Evolutionary conservation across 1,284 basidiomycete species (phyloP), one percentile per base, ranked within the genome.

Genomic region (Trametes pubescens): DNA sequence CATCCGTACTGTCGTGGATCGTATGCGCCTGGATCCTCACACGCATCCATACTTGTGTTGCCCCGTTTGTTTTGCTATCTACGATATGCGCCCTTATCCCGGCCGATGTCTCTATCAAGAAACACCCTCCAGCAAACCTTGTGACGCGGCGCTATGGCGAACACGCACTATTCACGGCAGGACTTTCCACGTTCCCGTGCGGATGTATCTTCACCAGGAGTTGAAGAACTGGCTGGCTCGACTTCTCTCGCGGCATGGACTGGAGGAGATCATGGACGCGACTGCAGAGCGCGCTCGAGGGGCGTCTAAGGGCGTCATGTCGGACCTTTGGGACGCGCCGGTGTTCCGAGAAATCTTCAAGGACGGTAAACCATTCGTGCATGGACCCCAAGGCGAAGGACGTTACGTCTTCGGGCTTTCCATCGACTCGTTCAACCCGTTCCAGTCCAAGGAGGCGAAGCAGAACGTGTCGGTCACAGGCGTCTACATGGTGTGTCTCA

Each of bases 401-500:
- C 47, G 64, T 0, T 56, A 58, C 5, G 14, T 64, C 11, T 68
- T 62, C 22, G 51, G 44, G n/a, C 49, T 68, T 13, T 55, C 56
- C 7, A 52, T 73, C 14, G 71, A 74, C 47, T 66, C 65, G 11
- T 74, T 75, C 64, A 71, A 73, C 34, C 69, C 71, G 0, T 65
- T 57, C 48, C 61, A 64, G 2, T 64, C 37, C 2, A 64, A 61
- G 35, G 51, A 65, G 48, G 70, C 66, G 0, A 67, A 68, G n/a
- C 68, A 68, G 37, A 47, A 35, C 10, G 40, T 54, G 35, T 44
- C 61, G 5, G 51, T 57, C 9, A 71, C 70, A 0, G 69, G 62
- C 0, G 72, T 77, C 8, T 72, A 71, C 53, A 62, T 76, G 58
- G 62, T 67, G 1, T 72, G 70, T 51, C 53, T 72, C 21, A 77